Percentiles rank a stretch among this genome's conserved stretches.
Conservation (phyloP, 225 moss, liverwort and hornwort genomes). For the Straminergon stramineum region DNA sequence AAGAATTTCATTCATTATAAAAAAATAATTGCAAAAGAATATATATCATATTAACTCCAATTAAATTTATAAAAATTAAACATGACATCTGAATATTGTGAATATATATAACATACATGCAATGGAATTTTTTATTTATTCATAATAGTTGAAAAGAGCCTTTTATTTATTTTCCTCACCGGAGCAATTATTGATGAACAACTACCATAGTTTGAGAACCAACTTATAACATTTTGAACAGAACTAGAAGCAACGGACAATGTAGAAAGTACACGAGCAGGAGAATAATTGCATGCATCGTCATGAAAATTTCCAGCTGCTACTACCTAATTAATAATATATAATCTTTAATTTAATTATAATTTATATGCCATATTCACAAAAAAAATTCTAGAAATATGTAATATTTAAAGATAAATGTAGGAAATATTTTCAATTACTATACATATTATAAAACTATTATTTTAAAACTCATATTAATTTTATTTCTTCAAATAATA, state of each 20-base stretch:
- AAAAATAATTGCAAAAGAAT: neutral
- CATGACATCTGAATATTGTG: rapidly evolving
- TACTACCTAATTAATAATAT: slow-evolving; percentile 37
- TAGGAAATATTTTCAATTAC: no score
- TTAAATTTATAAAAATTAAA: neutral
- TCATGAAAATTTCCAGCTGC: slow-evolving; percentile 78
- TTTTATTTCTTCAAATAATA: neutral
- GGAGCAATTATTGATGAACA: slow-evolving; percentile 80
- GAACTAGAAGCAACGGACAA: slow-evolving; percentile 57
- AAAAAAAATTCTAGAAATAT: neutral
- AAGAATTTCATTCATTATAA: no score
- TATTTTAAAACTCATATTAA: rapidly evolving
- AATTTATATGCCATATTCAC: neutral
- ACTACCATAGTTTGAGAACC: slow-evolving; percentile 80
- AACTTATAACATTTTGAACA: slow-evolving; percentile 45
- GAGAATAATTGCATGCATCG: slow-evolving; percentile 69
- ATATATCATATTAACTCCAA: no score
- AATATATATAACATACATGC: no score
- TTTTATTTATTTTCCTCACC: neutral
- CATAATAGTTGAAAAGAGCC: neutral
- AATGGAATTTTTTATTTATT: neutral
- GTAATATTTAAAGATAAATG: neutral
- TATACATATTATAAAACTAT: rapidly evolving
- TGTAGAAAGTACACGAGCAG: slow-evolving; percentile 51
- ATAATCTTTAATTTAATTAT: neutral